Conservation (phyloP, 1,139 yeast species). For the Hansenula anomala region DNA sequence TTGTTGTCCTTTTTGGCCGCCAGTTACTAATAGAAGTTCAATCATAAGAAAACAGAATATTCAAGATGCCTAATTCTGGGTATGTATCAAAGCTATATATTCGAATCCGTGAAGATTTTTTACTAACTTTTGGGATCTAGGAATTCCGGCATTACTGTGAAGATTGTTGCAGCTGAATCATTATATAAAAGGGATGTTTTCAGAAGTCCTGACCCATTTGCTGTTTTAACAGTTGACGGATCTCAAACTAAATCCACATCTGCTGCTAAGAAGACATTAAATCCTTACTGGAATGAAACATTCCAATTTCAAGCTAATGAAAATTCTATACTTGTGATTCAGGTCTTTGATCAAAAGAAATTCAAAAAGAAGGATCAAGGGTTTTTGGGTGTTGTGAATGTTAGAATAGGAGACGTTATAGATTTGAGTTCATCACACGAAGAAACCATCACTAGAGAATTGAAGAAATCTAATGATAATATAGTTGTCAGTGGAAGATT, state of each 20-base stretch:
- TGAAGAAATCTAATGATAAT: constrained; percentile 88
- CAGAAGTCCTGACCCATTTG: constrained; percentile 96
- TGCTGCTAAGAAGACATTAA: constrained; percentile 88
- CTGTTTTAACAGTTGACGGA: constrained; percentile 95
- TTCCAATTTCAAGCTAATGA: constrained; percentile 77
- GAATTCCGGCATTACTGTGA: constrained; percentile 43
- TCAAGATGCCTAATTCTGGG: constrained; percentile 3
- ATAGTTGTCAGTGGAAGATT: constrained; percentile 89
- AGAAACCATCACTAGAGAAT: constrained; percentile 89
- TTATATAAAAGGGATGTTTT: constrained; percentile 93
- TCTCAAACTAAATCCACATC: constrained; percentile 93
- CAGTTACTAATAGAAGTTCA: neutral
- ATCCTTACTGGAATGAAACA: constrained; percentile 97
- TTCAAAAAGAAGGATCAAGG: constrained; percentile 98
- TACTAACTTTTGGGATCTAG: constrained; percentile 12
- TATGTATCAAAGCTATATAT: neutral
- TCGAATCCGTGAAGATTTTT: neutral
- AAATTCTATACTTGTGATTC: constrained; percentile 84
- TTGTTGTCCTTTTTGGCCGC: constrained; percentile 1
- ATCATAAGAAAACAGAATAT: neutral
- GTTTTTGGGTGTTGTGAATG: constrained; percentile 93
- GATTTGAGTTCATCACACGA: constrained; percentile 61
- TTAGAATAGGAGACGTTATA: constrained; percentile 84
- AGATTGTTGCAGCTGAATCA: constrained; percentile 94
- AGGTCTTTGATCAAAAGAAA: constrained; percentile 94